Evolutionary conservation across 2,329 filamentous ascomycete species (phyloP).

Genomic region (Fusarium sp.): DNA sequence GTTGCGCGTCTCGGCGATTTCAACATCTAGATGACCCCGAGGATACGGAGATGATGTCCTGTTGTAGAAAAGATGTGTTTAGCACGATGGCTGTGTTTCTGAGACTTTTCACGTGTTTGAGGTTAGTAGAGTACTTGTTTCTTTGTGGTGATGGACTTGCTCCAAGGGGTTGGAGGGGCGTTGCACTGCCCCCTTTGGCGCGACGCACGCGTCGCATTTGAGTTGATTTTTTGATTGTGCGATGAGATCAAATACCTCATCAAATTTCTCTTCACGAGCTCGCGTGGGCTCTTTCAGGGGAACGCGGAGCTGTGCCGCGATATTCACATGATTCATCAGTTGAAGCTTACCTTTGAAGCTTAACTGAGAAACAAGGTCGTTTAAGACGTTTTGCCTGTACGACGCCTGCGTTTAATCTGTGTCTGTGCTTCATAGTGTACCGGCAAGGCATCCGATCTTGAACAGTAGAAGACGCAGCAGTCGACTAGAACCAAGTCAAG

Average conservation of each 20-base stretch:
- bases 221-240: neutral
- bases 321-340: neutral
- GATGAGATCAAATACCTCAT: neutral
- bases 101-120: neutral
- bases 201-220: neutral
- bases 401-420: no score
- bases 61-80: slow-evolving; percentile 1
- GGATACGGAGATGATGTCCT: neutral
- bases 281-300: neutral
- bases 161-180: neutral
- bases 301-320: neutral
- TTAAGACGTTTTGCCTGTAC: neutral
- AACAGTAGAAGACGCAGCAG: neutral
- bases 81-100: neutral
- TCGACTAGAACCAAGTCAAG: neutral
- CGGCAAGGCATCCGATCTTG: neutral
- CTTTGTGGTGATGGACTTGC: neutral
- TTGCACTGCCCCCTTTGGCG: neutral
- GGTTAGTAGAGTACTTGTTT: neutral
- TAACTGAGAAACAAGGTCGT: neutral
- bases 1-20: neutral
- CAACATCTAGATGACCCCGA: neutral
- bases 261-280: neutral
- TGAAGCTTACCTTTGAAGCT: neutral
- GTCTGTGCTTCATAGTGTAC: neutral